Evolutionary conservation across 78 protist species (phyloP).

Genomic region (Planoprotostelium fungivorum): DNA sequence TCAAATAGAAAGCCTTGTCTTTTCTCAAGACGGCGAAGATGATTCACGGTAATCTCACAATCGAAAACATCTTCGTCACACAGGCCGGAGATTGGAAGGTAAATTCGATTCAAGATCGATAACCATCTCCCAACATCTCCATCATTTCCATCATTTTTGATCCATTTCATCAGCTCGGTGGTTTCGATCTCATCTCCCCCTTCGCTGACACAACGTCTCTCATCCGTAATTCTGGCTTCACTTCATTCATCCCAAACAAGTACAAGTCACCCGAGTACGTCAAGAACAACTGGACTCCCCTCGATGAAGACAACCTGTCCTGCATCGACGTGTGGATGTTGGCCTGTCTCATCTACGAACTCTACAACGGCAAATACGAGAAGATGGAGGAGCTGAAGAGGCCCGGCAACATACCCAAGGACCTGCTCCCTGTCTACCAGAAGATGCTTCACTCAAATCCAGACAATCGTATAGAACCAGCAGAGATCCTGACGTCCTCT

Average conservation of each 20-base stretch:
- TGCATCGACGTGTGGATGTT: conserved; percentile 58
- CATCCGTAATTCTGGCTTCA: conserved; percentile 19
- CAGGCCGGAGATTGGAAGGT: conserved; percentile 70
- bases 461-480: conserved; percentile 29
- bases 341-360: conserved; percentile 50
- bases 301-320: conserved; percentile 6
- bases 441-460: conserved; percentile 24
- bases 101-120: too few relatives aligned
- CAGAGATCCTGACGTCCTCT: conserved; percentile 22
- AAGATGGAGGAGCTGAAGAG: conserved; percentile 35
- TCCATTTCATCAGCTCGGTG: conserved; percentile 20
- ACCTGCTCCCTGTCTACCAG: conserved; percentile 36
- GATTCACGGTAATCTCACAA: conserved; percentile 60
- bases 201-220: conserved; percentile 11
- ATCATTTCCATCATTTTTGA: too few relatives aligned
- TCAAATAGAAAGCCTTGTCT: conserved; percentile 50
- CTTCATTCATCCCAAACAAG: conserved; percentile 27
- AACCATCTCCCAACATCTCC: background rate
- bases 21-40: conserved; percentile 51
- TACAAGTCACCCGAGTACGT: conserved; percentile 44
- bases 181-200: conserved; percentile 51
- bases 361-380: conserved; percentile 35
- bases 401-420: conserved; percentile 23
- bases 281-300: conserved; percentile 36
- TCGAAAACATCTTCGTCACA: conserved; percentile 47